Conservation (phyloP, 2,329 filamentous ascomycete genomes). For the Clarireedia monteithiana region DNA sequence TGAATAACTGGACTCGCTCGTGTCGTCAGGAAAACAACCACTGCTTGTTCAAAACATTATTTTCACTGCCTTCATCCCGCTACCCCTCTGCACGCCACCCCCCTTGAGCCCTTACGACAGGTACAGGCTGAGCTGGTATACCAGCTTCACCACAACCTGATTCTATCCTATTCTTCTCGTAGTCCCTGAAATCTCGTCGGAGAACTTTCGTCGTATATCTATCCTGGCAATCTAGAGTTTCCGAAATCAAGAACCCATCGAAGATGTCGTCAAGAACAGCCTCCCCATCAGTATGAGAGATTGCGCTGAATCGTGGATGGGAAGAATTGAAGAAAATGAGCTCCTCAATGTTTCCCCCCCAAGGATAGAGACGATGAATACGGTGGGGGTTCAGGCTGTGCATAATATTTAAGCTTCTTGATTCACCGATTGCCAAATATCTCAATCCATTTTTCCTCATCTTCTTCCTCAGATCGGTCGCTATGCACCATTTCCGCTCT, state of each 20-base stretch:
- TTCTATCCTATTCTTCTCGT: too few relatives aligned
- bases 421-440: not conserved
- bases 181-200: too few relatives aligned
- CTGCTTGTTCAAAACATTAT: too few relatives aligned
- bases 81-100: too few relatives aligned
- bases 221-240: too few relatives aligned
- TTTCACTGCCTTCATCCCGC: too few relatives aligned
- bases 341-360: not conserved
- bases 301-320: not conserved
- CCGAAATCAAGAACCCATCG: not conserved
- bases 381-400: not conserved
- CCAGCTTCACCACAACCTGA: too few relatives aligned
- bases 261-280: not conserved
- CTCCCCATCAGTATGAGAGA: not conserved
- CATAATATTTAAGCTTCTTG: not conserved
- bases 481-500: not conserved
- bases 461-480: not conserved
- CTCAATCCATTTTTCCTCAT: not conserved
- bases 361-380: not conserved
- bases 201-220: too few relatives aligned
- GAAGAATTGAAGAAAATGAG: not conserved
- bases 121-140: too few relatives aligned
- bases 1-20: too few relatives aligned
- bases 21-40: too few relatives aligned
- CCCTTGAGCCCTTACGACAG: too few relatives aligned